Base-by-base conservation (phyloP, 2,329 filamentous ascomycete species). In the Aspergillus fijiensis region DNA sequence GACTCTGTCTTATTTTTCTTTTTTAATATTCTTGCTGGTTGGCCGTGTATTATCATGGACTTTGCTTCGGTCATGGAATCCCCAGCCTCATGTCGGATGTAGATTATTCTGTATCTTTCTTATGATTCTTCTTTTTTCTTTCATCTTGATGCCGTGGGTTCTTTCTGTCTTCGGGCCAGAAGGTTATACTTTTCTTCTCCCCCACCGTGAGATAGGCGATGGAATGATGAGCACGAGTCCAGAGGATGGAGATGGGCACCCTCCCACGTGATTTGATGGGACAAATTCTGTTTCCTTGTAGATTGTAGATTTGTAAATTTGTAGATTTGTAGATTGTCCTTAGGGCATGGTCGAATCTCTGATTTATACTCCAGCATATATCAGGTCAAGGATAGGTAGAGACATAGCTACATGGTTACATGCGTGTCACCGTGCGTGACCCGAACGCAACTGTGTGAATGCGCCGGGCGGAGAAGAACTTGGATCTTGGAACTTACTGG, bases 81-180 rank as follows among this genome's bases (percentile, higher is more conserved):
- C 29, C 29, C 39, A 27, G 35, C 33, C 50, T 48, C 42, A 51
- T 45, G 42, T 58, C 51, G 33, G 45, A 58, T 58, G 56, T 58
- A 58, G 53, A 35, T 55, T 56, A 48, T 33, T 16, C 25, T 48
- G 49, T 51, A 21, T 33, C 6, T 55, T 45, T 14, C 39, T 19
- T 19, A 45, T 45, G 39, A 45, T 45, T 45, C 27, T 29, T 45
- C 25, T 33, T 35, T 29, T 10, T 50, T 55, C 16, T 35, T 16
- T 59, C 10, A 48, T 51, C 35, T n/a, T 14, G n/a, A 33, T 49
- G 21, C 39, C 27, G 27, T 56, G 33, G 33, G 12, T 50, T 11
- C 42, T n/a, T 51, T 57, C 25, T 47, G 49, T 50, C 47, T 55
- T 45, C 31, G 33, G 31, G 25, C 16, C 39, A 45, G 39, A 45